A percentile compares a stretch with the other conserved stretches of the same genome.
These are phyloP conservation scores for Ophioceras dolichostomum DNA, from an alignment of 2,329 filamentous ascomycete genomes.

Conservation along the genomic window DNA sequence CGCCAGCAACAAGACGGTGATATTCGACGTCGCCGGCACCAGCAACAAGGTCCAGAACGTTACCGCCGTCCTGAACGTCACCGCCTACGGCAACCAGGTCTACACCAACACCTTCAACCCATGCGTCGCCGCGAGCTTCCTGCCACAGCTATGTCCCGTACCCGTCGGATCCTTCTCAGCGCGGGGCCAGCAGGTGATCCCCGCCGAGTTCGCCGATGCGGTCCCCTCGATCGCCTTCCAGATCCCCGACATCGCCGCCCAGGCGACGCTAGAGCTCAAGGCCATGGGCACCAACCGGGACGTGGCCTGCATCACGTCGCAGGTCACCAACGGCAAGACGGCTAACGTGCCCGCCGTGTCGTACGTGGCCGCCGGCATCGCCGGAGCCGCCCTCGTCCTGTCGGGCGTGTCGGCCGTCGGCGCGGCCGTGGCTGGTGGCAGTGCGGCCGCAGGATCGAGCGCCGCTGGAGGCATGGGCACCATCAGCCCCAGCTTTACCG, in stretches of 20 bases:
- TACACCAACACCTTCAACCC: conserved; percentile 77
- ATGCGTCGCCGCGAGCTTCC: conserved; percentile 54
- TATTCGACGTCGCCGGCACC: conserved; percentile 71
- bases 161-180: conserved; percentile 65
- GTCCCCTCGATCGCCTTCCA: conserved; percentile 85
- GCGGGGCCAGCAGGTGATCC: conserved; percentile 58
- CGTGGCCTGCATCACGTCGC: conserved; percentile 73
- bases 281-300: conserved; percentile 44
- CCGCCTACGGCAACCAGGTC: conserved; percentile 71
- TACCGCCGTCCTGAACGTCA: conserved; percentile 61
- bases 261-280: conserved; percentile 67
- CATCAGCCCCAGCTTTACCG: conserved; percentile 71
- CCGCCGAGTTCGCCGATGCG: conserved; percentile 54
- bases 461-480: conserved; percentile 44
- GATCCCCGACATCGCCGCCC: conserved; percentile 79
- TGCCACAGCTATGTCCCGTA: conserved; percentile 74
- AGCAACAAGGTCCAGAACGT: conserved; percentile 69
- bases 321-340: conserved; percentile 80
- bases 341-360: conserved; percentile 62
- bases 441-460: conserved; percentile 34
- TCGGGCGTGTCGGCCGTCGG: conserved; percentile 60
- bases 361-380: conserved; percentile 73
- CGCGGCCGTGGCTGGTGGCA: conserved; percentile 41
- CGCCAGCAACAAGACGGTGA: conserved; percentile 57
- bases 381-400: conserved; percentile 68